Conservation (phyloP, 345 rosid genomes). For the Gossypium turneri region DNA sequence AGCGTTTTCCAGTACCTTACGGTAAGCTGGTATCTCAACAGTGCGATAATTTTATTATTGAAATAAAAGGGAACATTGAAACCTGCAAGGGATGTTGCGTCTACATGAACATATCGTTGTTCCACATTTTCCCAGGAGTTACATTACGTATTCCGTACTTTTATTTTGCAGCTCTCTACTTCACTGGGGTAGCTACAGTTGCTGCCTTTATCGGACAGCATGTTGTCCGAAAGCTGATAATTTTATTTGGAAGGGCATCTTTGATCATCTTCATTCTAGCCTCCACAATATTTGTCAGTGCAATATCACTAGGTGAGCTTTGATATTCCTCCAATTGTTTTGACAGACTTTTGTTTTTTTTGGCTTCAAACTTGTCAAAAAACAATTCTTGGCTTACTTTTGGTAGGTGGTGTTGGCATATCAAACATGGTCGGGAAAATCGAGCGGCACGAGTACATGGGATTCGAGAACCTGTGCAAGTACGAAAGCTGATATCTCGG, state of each 20-base stretch:
- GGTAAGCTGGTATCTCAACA: constrained; percentile 33
- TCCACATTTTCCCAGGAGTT: not conserved
- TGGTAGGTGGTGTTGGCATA: constrained; percentile 55
- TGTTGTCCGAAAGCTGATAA: constrained; percentile 47
- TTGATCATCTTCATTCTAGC: constrained; percentile 66
- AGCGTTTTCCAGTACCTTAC: constrained; percentile 76
- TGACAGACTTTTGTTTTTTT: not conserved
- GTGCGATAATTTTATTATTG: not conserved
- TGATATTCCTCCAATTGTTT: not conserved
- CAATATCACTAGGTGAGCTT: constrained; percentile 52
- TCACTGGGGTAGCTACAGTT: constrained; percentile 46
- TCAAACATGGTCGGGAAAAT: constrained; percentile 47
- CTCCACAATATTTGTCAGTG: constrained; percentile 51
- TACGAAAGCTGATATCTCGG: constrained; percentile 27
- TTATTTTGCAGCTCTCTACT: constrained; percentile 45
- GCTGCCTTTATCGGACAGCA: constrained; percentile 63
- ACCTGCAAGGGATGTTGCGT: not conserved
- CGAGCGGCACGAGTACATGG: constrained; percentile 54
- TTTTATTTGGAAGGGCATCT: constrained; percentile 55
- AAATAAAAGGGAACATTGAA: not conserved
- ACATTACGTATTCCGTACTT: not conserved
- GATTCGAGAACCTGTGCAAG: constrained; percentile 59
- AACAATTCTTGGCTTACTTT: not conserved
- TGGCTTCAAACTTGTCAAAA: not conserved
- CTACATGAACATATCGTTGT: not conserved